Evolutionary conservation across 306 rosid species (phyloP).

Genomic region (Calophaca sinica): DNA sequence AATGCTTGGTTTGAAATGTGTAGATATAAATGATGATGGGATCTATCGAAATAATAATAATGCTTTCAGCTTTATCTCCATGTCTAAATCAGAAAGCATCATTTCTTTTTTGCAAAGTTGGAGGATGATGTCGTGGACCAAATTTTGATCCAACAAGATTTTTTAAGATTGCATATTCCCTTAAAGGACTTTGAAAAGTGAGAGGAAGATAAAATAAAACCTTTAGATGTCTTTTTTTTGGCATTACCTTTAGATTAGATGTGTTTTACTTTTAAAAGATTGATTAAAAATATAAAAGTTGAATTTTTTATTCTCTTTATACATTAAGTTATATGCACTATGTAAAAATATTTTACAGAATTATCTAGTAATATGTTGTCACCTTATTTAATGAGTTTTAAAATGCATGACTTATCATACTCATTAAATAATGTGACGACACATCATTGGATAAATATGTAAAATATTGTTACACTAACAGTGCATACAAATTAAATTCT

Average conservation of each 20-base stretch:
- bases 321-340: too few relatives aligned
- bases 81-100: slow-evolving; percentile 49
- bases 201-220: not conserved
- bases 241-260: too few relatives aligned
- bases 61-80: slow-evolving; percentile 47
- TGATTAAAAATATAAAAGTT: slow-evolving; percentile 29
- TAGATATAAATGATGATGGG: slow-evolving; percentile 34
- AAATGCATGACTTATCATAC: too few relatives aligned
- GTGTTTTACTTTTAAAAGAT: slow-evolving; percentile 12
- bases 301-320: not conserved
- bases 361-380: too few relatives aligned
- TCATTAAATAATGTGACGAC: too few relatives aligned
- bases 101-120: slow-evolving; percentile 53
- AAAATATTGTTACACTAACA: too few relatives aligned
- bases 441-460: too few relatives aligned
- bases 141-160: slow-evolving; percentile 41
- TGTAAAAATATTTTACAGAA: too few relatives aligned
- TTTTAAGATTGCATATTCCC: slow-evolving; percentile 44
- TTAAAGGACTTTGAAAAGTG: slow-evolving; percentile 34
- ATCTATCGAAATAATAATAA: slow-evolving; percentile 32
- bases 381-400: too few relatives aligned
- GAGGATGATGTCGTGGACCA: slow-evolving; percentile 54
- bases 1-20: slow-evolving; percentile 31
- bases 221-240: not conserved
- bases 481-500: too few relatives aligned